Base-by-base conservation (phyloP, 2,329 filamentous ascomycete genomes). In the Botrytis fragariae region DNA sequence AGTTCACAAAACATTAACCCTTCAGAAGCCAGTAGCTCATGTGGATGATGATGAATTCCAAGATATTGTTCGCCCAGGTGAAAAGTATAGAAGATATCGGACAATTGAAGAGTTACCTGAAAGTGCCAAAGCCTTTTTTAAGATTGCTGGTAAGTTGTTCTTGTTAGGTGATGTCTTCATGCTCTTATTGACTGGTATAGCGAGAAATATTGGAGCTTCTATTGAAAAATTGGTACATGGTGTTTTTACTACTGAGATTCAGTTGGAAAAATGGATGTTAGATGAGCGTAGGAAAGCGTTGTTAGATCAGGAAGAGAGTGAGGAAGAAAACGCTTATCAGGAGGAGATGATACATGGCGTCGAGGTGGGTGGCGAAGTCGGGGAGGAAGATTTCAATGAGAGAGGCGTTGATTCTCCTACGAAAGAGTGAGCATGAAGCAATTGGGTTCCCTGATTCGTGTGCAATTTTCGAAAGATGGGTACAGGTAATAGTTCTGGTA, bases 81-180 rank as follows among this genome's bases (percentile, higher is more conserved):
- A 81, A 3, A 74, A 80, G 18, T 81, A 85, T 73, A 78, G 77
- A 51, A 74, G 79, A 7, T 84, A 83, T 75, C 81, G 82, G 25
- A 81, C 73, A 8, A 78, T 81, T n/a, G 81, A 82, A 7, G 84
- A 87, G 14, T 80, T 87, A 44, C 82, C 84, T 0, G 81, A 81
- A 12, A 75, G 77, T 4, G 85, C 84, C 0, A 85, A 79, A 61
- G 75, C 77, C 0, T 84, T 87, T 63, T 86, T 85, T 74, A 79
- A 79, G 20, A 81, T 82, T 74, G 83, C 83, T 57, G 85, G 85
- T 71, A 80, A 80, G 61, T 72, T 42, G 18, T 39, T 42, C 25
- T 57, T 51, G 2, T 69, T 39, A 29, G 10, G 32, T 20, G 10
- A 32, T 10, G 25, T 51, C 35, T 69, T 42, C 29, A 3, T 22